Conservation (phyloP, 257 asterid species). For the Catharanthus roseus region DNA sequence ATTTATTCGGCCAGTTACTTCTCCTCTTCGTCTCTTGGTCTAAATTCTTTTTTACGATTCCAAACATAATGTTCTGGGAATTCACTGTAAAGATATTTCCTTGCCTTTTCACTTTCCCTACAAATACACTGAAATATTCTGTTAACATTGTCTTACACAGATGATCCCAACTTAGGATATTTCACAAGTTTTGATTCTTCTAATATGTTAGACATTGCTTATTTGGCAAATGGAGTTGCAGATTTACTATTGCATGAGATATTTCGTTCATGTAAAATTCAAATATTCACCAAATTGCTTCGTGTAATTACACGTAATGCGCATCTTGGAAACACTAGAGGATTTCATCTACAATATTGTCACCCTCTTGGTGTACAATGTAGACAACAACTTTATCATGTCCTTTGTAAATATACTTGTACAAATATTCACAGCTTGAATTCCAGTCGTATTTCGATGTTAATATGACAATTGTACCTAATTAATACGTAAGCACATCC, state of each 20-base stretch:
- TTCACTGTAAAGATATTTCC: too few relatives aligned
- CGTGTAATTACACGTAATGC: not conserved
- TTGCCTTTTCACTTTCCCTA: not conserved
- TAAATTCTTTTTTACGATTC: too few relatives aligned
- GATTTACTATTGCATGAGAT: too few relatives aligned
- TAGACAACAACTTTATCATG: not conserved
- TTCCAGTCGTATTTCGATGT: not conserved
- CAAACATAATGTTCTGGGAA: constrained; percentile 7
- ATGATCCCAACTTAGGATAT: too few relatives aligned
- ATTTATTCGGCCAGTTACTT: not conserved
- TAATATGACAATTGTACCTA: too few relatives aligned
- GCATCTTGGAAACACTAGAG: too few relatives aligned
- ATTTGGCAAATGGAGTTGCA: too few relatives aligned
- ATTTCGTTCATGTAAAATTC: not conserved
- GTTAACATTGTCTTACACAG: not conserved
- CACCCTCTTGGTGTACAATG: too few relatives aligned
- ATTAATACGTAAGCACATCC: not conserved
- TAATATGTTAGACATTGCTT: too few relatives aligned
- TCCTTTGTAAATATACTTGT: not conserved
- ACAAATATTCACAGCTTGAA: not conserved
- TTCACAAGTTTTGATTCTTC: too few relatives aligned
- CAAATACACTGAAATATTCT: not conserved
- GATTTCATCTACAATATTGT: too few relatives aligned
- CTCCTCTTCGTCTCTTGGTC: not conserved
- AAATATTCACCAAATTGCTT: not conserved